A percentile compares a stretch with the other conserved stretches of the same genome.
phyloP scores from a whole-genome alignment of 768 basidiomycete species.

The Trametes coccinea region DNA sequence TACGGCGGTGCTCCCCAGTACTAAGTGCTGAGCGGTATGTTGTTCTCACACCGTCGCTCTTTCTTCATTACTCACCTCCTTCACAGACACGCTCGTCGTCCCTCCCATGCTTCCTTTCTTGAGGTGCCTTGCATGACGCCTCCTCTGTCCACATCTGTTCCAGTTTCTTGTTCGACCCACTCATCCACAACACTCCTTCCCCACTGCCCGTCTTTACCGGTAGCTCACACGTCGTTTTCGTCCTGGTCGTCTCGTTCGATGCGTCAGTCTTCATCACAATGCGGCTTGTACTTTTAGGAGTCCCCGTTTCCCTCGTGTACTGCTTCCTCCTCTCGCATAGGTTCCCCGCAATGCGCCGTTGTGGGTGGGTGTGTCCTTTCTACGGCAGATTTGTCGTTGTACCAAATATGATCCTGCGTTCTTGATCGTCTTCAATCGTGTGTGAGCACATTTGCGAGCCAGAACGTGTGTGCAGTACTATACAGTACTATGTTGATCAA shows the following conservation, averaged over 20 bases:
- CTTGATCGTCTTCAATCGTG: neutral
- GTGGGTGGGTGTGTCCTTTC: constrained; percentile 34
- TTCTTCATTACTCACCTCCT: no score
- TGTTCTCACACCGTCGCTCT: neutral
- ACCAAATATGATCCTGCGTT: constrained; percentile 24
- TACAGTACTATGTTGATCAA: no score
- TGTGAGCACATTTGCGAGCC: neutral
- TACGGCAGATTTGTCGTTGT: constrained; percentile 24
- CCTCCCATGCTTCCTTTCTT: neutral
- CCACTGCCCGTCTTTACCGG: constrained; percentile 39
- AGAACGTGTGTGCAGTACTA: no score
- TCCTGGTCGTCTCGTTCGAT: constrained; percentile 37
- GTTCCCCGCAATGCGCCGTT: constrained; percentile 25
- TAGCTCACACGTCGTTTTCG: constrained; percentile 44
- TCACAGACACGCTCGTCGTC: neutral
- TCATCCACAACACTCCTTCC: constrained; percentile 40
- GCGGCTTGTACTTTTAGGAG: constrained; percentile 49
- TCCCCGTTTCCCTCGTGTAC: constrained; percentile 23
- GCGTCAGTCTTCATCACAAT: constrained; percentile 41
- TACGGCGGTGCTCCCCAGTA: constrained; percentile 23
- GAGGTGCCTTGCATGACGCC: constrained; percentile 9
- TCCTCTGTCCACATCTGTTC: constrained; percentile 17
- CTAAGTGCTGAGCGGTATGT: constrained; percentile 20
- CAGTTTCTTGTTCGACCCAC: constrained; percentile 32
- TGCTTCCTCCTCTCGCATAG: constrained; percentile 21